phyloP scores from a whole-genome alignment of 1,284 basidiomycete species.

The Spongispora temasekensis region DNA sequence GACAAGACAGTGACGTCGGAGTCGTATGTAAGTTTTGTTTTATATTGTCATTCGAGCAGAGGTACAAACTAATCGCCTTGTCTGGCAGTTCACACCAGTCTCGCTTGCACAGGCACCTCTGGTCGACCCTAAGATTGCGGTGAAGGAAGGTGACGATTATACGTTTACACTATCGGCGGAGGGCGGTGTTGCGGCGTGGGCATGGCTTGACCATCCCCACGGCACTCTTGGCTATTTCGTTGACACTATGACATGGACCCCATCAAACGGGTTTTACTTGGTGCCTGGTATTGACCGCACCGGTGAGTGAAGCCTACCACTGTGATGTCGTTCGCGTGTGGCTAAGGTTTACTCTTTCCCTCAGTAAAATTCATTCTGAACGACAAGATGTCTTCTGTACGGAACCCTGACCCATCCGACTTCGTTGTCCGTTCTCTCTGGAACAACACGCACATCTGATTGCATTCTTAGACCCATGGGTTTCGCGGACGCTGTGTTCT shows the following conservation, averaged over 20 bases:
- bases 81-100: conserved; percentile 50
- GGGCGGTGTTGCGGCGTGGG: conserved; percentile 57
- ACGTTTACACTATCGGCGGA: conserved; percentile 54
- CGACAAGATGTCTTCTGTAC: conserved; percentile 38
- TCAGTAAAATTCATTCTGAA: conserved; percentile 50
- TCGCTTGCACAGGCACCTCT: conserved; percentile 48
- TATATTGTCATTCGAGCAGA: too few relatives aligned
- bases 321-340: too few relatives aligned
- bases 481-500: too few relatives aligned
- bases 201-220: conserved; percentile 59
- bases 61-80: too few relatives aligned
- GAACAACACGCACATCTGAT: conserved; percentile 51
- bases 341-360: neutral
- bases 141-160: conserved; percentile 37
- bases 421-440: conserved; percentile 58
- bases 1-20: conserved; percentile 49
- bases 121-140: conserved; percentile 47
- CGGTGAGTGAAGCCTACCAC: conserved; percentile 39
- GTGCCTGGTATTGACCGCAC: conserved; percentile 50
- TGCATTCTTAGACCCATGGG: too few relatives aligned
- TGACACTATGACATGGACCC: conserved; percentile 41
- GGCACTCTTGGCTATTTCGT: conserved; percentile 57
- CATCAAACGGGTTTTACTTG: conserved; percentile 55
- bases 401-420: conserved; percentile 41
- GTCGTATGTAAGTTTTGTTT: conserved; percentile 47